Conservation (phyloP, 352 stramenopile genomes). For the Phytopythium boreale region DNA sequence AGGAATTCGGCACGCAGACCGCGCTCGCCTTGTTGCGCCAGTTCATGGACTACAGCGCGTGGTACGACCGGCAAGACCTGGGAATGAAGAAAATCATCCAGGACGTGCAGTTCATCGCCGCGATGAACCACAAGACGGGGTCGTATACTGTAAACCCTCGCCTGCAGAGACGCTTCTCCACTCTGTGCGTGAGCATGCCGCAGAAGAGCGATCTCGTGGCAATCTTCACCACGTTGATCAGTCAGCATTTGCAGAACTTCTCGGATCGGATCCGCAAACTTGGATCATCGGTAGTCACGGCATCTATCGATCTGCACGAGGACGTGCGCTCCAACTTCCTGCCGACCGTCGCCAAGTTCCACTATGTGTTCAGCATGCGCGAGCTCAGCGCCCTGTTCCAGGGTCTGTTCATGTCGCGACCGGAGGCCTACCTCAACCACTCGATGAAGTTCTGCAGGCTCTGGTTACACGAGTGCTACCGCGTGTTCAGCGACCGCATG, state of each 20-base stretch:
- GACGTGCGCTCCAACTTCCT: constrained; percentile 80
- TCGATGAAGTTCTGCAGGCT: constrained; percentile 71
- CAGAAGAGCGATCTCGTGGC: constrained; percentile 52
- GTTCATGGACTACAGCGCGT: constrained; percentile 90
- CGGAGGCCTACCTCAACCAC: constrained; percentile 60
- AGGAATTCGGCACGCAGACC: constrained; percentile 90
- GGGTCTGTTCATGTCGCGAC: constrained; percentile 64
- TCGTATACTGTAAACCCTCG: constrained; percentile 87
- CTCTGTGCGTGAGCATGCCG: constrained; percentile 69
- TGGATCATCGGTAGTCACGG: constrained; percentile 56
- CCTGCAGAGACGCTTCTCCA: constrained; percentile 88
- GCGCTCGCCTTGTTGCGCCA: constrained; percentile 86
- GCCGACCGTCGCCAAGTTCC: constrained; percentile 89
- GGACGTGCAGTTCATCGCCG: constrained; percentile 84
- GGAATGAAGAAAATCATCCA: constrained; percentile 86
- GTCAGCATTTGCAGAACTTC: constrained; percentile 66
- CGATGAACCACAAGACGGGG: constrained; percentile 91
- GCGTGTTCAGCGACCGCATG: constrained; percentile 92
- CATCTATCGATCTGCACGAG: constrained; percentile 80
- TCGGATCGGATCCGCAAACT: constrained; percentile 80
- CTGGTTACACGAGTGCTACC: constrained; percentile 91
- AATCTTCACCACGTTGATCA: constrained; percentile 72
- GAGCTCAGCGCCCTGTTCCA: constrained; percentile 88
- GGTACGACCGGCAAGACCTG: constrained; percentile 89
- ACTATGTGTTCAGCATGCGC: constrained; percentile 93